Conservation (phyloP, 495 filamentous ascomycete species). For the Tetracladium marchalianum region DNA sequence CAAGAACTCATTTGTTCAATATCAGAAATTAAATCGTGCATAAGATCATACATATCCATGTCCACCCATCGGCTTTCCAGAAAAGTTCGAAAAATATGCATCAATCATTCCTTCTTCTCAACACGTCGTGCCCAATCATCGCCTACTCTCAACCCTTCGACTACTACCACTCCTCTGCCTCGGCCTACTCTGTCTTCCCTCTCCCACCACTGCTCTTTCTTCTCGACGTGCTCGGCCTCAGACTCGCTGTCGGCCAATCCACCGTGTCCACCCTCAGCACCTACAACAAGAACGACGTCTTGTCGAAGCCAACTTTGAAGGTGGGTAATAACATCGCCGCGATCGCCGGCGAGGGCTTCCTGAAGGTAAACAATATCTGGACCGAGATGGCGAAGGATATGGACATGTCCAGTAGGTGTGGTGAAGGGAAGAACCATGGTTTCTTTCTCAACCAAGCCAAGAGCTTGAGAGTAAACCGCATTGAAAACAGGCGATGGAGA, state of each 20-base stretch:
- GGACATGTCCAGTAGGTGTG: conserved; percentile 61
- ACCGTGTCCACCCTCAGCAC: conserved; percentile 71
- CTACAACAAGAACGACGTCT: conserved; percentile 70
- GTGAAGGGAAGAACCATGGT: conserved; percentile 84
- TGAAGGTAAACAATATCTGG: conserved; percentile 81
- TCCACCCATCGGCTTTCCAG: too few relatives aligned
- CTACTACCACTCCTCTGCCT: conserved; percentile 77
- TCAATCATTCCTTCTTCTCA: conserved; percentile 53
- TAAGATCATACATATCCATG: too few relatives aligned
- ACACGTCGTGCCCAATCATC: conserved; percentile 79
- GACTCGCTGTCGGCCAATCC: conserved; percentile 87
- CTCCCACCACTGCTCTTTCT: conserved; percentile 73
- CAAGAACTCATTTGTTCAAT: not conserved
- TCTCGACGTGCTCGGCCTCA: conserved; percentile 52
- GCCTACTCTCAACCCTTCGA: conserved; percentile 64
- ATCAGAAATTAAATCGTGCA: too few relatives aligned
- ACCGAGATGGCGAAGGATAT: conserved; percentile 73
- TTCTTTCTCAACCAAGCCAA: conserved; percentile 68
- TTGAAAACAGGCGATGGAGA: conserved; percentile 51
- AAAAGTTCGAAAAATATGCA: conserved; percentile 5
- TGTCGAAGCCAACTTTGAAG: conserved; percentile 80
- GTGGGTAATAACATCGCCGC: conserved; percentile 57
- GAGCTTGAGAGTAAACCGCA: conserved; percentile 65
- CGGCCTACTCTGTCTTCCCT: conserved; percentile 69
- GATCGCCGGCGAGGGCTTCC: conserved; percentile 61